Percentiles rank a stretch among this genome's conserved stretches.
These are phyloP conservation scores for Colletotrichum endophyticum DNA, from an alignment of 2,329 filamentous ascomycete genomes.

Conservation along the genomic window DNA sequence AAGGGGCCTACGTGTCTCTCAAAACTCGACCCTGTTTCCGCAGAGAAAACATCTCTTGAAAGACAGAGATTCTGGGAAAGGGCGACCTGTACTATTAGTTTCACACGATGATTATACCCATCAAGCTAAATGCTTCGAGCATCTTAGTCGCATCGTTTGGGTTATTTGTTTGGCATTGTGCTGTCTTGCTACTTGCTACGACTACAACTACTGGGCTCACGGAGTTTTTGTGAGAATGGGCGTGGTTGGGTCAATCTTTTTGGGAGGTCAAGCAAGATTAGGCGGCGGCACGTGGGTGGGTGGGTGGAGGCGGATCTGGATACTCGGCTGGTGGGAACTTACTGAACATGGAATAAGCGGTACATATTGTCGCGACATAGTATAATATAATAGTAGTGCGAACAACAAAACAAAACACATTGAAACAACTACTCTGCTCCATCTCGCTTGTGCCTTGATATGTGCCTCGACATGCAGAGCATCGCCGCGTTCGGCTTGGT, in stretches of 20 bases:
- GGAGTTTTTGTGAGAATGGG: not conserved
- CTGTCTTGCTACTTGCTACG: not conserved
- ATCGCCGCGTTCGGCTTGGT: not conserved
- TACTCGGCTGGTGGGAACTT: not conserved
- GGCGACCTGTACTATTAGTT: constrained; percentile 17
- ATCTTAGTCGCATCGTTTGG: constrained; percentile 5
- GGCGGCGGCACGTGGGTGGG: not conserved
- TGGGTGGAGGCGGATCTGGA: not conserved
- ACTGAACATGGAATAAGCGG: not conserved
- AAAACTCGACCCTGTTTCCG: not conserved
- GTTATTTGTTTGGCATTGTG: not conserved
- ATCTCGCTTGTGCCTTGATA: no score
- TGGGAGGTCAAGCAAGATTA: not conserved
- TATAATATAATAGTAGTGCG: constrained; percentile 15
- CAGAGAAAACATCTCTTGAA: not conserved
- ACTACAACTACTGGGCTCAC: not conserved
- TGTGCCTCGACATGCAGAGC: not conserved
- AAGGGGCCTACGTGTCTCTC: not conserved
- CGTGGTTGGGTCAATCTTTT: not conserved
- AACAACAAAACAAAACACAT: not conserved
- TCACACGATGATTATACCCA: constrained; percentile 20
- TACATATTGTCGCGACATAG: constrained; percentile 2
- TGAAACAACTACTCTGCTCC: not conserved
- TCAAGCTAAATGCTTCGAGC: constrained; percentile 1
- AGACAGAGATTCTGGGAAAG: not conserved